Base-by-base conservation (phyloP, 495 filamentous ascomycete genomes). In the Hypomontagnella monticulosa region DNA sequence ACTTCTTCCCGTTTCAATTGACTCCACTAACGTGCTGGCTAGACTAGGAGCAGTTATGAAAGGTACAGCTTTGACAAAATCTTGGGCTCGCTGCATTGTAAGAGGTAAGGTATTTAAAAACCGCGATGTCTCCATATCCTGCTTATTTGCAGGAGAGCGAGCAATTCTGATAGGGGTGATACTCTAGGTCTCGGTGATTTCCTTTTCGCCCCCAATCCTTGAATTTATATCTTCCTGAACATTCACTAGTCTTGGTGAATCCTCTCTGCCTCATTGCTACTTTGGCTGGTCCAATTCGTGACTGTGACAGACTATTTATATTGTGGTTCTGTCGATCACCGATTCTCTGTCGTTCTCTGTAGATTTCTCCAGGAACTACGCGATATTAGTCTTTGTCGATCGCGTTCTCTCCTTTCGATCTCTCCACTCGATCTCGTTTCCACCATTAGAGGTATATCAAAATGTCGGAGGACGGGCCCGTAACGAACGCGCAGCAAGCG, bases 401-500 rank as follows among this genome's bases (percentile, higher is more conserved):
- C 57, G n/a, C 16, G 19, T 15, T 27, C 18, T 55, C 20, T 38
- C 3, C 54, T 59, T 34, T 52, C 60, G 43, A 48, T 46, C 47
- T 61, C 60, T 51, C 60, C 60, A 59, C 59, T 11, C 43, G 43
- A 49, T 63, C 40, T 37, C 54, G 59, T 41, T 20, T 20, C 40
- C n/a, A 23, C 3, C 16, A 20, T 53, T 12, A 14, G 60, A 33
- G 40, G 8, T 30, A 55, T 59, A 30, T 18, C 47, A 58, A 43
- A 58, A 76, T 76, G 73, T 64, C 57, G n/a, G 73, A 72, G 8
- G 73, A 76, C 60, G 59, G 56, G 12, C 69, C 67, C 46, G 32
- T 50, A 33, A 60, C 36, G n/a, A 37, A 30, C 42, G 42, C 11
- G 27, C 44, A 10, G 16, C 27, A 19, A 23, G 37, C 47, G 44